Base-by-base conservation (phyloP, 345 rosid genomes). In the Firmiana major region DNA sequence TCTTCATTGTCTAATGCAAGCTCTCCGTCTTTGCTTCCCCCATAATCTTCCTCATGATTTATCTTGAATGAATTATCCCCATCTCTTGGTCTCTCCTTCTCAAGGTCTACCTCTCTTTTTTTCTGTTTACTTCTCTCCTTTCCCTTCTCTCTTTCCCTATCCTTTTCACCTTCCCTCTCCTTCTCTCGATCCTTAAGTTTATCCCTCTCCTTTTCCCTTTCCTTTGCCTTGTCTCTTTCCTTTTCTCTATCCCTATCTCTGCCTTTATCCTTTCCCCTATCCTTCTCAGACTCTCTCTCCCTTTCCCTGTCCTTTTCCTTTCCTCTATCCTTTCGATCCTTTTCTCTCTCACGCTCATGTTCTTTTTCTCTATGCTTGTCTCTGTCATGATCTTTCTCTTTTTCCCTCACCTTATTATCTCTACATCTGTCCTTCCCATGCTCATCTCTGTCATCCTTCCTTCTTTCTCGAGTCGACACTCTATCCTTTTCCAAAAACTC, bases 231-330 rank as follows among this genome's bases (percentile, higher is more conserved):
- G 26, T 85, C 90, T 78, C 80, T 82, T 7, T 79, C 88, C 60
- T 83, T 87, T 17, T 87, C 90, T n/a, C n/a, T n/a, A 12, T 84
- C 90, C 79, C 77, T 79, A 19, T 85, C 85, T 28, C 59, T 84
- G 55, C 73, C 91, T 78, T 86, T 84, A 26, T 88, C 90, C 58
- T 63, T 83, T 74, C 84, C 93, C 82, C 81, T 84, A 53, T 86
- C 89, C 79, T 84, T 85, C 77, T 81, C 84, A 26, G 53, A 65
- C 62, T 84, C 83, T 79, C 88, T 81, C 0, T 85, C 86, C 82
- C 81, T 85, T 75, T 82, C 83, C 63, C 49, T 67, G n/a, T 86
- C 86, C 74, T 79, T 86, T 22, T 80, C 86, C 70, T 76, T 85
- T 71, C 73, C 83, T n/a, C n/a, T n/a, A n/a, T n/a, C n/a, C n/a